A percentile compares a stretch with the other conserved stretches of the same genome.
Evolutionary conservation across 164 flowering plant species (phyloP).

Genomic region (Liquidambar formosana): DNA sequence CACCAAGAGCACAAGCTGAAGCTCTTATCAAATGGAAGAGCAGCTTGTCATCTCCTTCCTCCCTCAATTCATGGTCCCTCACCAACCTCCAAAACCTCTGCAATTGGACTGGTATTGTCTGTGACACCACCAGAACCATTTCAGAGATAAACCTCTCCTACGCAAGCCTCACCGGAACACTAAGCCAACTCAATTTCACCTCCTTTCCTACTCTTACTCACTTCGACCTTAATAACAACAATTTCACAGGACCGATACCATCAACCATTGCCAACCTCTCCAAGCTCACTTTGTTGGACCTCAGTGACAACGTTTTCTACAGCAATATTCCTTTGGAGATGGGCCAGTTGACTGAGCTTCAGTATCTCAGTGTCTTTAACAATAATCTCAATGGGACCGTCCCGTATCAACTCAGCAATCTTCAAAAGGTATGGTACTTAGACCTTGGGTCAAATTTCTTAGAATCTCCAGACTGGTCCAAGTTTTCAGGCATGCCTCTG

Average conservation of each 20-base stretch:
- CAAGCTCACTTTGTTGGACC: constrained; percentile 42
- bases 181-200: constrained; percentile 38
- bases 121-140: constrained; percentile 28
- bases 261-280: too few species aligned
- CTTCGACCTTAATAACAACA: constrained; percentile 32
- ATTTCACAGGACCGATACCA: too few species aligned
- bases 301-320: constrained; percentile 38
- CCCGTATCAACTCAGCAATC: too few species aligned
- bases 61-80: constrained; percentile 48
- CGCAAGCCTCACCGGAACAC: constrained; percentile 31
- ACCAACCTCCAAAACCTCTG: constrained; percentile 36
- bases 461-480: too few species aligned
- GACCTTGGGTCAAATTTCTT: too few species aligned
- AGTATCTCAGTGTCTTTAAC: constrained; percentile 43
- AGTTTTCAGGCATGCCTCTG: too few species aligned
- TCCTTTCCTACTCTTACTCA: constrained; percentile 38
- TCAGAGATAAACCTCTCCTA: constrained; percentile 34
- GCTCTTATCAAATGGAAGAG: constrained; percentile 55
- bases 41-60: constrained; percentile 25
- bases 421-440: too few species aligned
- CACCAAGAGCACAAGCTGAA: constrained; percentile 36
- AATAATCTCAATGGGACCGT: constrained; percentile 44
- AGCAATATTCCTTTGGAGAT: constrained; percentile 37
- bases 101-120: constrained; percentile 52
- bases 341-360: too few species aligned